These are phyloP conservation scores for Carex kokanica DNA, from an alignment of 176 grass and related monocot species.

Conservation along the genomic window DNA sequence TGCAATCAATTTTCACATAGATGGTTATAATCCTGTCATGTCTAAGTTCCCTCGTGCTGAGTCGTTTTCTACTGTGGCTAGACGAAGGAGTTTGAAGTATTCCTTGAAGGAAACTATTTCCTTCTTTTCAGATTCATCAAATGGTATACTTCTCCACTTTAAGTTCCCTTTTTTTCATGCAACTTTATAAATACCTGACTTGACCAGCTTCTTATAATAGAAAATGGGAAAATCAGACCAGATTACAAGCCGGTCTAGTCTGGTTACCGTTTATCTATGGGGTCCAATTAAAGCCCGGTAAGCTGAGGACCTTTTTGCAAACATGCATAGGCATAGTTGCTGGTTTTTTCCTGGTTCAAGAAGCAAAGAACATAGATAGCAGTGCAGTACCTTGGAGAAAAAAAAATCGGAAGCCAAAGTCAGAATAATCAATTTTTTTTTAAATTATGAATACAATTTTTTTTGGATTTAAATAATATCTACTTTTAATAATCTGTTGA, in stretches of 20 bases:
- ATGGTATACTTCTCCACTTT: constrained; percentile 40
- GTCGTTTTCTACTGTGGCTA: constrained; percentile 62
- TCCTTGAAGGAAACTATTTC: constrained; percentile 67
- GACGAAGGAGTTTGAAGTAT: constrained; percentile 59
- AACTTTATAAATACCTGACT: constrained; percentile 18
- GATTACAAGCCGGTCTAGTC: neutral
- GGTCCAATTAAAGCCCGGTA: neutral
- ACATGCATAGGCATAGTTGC: neutral
- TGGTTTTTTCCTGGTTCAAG: constrained; percentile 3
- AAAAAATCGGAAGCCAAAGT: neutral
- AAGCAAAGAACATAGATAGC: neutral
- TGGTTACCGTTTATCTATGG: neutral
- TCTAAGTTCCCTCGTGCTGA: constrained; percentile 80
- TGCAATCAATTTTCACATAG: constrained; percentile 64
- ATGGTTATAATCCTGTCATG: constrained; percentile 56
- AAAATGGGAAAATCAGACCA: neutral
- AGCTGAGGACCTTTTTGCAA: neutral
- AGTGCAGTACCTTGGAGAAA: neutral
- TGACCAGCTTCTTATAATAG: neutral
- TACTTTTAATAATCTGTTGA: neutral
- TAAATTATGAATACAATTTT: neutral
- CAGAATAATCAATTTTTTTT: neutral
- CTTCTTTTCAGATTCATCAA: constrained; percentile 69
- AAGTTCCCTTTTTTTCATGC: constrained; percentile 24
- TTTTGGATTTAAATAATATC: neutral